Conservation (phyloP, 148 eudicot genomes). For the Heliosperma pusillum region DNA sequence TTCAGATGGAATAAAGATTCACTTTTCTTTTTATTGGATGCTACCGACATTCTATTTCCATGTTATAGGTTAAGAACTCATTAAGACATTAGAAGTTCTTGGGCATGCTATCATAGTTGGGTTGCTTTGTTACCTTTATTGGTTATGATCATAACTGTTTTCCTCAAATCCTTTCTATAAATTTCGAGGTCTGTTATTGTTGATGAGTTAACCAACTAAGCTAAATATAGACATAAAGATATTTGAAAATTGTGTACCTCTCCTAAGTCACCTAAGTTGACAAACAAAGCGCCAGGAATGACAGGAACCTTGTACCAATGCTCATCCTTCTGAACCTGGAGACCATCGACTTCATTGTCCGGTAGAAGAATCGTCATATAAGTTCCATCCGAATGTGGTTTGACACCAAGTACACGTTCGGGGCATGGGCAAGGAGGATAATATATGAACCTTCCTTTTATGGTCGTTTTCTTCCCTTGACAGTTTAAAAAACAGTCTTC, state of each 20-base stretch:
- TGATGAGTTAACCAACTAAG: too few relatives aligned
- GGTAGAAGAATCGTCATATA: constrained; percentile 29
- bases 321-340: constrained; percentile 46
- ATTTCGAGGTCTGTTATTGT: too few relatives aligned
- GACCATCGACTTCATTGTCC: constrained; percentile 50
- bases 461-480: constrained; percentile 27
- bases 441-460: constrained; percentile 35
- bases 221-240: background rate
- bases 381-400: constrained; percentile 51
- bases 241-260: constrained; percentile 32
- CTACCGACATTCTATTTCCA: too few relatives aligned
- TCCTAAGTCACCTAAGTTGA: constrained; percentile 48
- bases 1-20: too few relatives aligned
- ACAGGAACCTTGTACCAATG: constrained; percentile 49
- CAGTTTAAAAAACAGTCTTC: constrained; percentile 38
- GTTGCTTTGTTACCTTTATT: too few relatives aligned
- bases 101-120: too few relatives aligned
- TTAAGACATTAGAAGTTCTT: too few relatives aligned
- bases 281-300: constrained; percentile 39
- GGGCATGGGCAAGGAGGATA: constrained; percentile 53
- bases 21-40: too few relatives aligned
- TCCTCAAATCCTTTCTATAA: too few relatives aligned
- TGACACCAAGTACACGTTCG: constrained; percentile 42
- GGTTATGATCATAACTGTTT: too few relatives aligned
- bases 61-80: too few relatives aligned